Evolutionary conservation across 164 flowering plant species (phyloP).

Genomic region (Platanus orientalis): DNA sequence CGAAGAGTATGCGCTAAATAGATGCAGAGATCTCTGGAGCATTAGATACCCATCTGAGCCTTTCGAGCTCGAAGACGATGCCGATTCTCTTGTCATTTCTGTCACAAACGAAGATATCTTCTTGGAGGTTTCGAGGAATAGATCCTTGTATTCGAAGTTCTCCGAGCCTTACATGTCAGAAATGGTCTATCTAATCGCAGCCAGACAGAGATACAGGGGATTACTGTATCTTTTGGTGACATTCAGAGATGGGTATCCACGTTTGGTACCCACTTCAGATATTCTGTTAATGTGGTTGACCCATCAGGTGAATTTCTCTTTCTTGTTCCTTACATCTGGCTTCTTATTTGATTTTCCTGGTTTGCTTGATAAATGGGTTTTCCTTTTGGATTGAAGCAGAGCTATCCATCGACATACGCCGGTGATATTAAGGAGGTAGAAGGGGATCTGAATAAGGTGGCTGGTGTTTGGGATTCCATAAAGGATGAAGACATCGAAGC

Average conservation of each 20-base stretch:
- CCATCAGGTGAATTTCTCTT: constrained; percentile 51
- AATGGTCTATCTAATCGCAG: constrained; percentile 65
- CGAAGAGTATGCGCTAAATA: constrained; percentile 75
- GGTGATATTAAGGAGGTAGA: constrained; percentile 56
- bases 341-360: not conserved
- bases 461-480: constrained; percentile 39
- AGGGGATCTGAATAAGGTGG: constrained; percentile 41
- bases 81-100: constrained; percentile 4
- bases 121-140: constrained; percentile 35
- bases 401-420: constrained; percentile 75
- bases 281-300: constrained; percentile 80
- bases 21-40: constrained; percentile 72
- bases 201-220: constrained; percentile 65
- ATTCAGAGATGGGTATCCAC: constrained; percentile 32
- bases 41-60: constrained; percentile 65
- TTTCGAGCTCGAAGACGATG: constrained; percentile 49
- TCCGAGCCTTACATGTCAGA: constrained; percentile 62
- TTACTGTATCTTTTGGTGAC: constrained; percentile 52
- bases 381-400: constrained; percentile 36
- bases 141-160: constrained; percentile 37
- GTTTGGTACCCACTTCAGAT: constrained; percentile 69
- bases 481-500: constrained; percentile 41
- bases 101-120: constrained; percentile 32
- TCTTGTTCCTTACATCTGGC: not conserved
- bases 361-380: not conserved